A percentile compares a stretch with the other conserved stretches of the same genome.
Conservation (phyloP, 768 basidiomycete species). For the Udeniomyces megalosporus region DNA sequence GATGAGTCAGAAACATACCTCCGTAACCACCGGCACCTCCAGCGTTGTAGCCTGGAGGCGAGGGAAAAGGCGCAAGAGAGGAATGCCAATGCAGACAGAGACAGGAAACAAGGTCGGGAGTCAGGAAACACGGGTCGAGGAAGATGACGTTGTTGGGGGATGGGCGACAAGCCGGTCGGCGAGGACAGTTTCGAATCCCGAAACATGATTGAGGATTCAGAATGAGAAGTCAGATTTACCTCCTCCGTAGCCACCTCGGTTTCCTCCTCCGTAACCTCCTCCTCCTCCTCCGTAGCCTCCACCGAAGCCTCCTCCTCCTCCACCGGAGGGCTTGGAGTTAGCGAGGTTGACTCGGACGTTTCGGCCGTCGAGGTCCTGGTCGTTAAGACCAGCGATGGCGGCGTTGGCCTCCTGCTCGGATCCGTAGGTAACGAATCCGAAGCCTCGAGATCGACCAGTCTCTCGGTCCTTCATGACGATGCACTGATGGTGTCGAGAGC, state of each 20-base stretch:
- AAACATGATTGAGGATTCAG: neutral
- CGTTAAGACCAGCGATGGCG: conserved; percentile 64
- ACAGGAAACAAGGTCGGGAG: too few species aligned
- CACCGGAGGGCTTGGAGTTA: conserved; percentile 29
- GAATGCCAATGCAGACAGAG: too few species aligned
- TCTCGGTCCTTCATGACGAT: conserved; percentile 99
- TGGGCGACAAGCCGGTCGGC: too few species aligned
- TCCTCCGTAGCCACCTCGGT: conserved; percentile 12
- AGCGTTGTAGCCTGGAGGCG: neutral
- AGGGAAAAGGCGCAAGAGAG: neutral
- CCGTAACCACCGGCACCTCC: too few species aligned
- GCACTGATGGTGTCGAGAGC: conserved; percentile 40
- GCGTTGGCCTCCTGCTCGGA: conserved; percentile 48
- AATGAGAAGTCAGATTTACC: neutral
- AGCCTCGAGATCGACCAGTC: conserved; percentile 89
- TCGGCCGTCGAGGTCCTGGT: conserved; percentile 84
- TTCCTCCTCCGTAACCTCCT: conserved; percentile 4
- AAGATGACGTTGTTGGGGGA: too few species aligned
- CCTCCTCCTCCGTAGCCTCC: conserved; percentile 1
- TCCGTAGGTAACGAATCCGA: conserved; percentile 63
- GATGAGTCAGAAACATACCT: too few species aligned
- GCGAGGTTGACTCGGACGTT: conserved; percentile 53
- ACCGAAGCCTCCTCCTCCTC: conserved; percentile 11
- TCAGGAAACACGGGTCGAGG: too few species aligned
- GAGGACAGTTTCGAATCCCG: too few species aligned